Conservation (phyloP, 495 filamentous ascomycete species). For the Beverwykella pulmonaria region DNA sequence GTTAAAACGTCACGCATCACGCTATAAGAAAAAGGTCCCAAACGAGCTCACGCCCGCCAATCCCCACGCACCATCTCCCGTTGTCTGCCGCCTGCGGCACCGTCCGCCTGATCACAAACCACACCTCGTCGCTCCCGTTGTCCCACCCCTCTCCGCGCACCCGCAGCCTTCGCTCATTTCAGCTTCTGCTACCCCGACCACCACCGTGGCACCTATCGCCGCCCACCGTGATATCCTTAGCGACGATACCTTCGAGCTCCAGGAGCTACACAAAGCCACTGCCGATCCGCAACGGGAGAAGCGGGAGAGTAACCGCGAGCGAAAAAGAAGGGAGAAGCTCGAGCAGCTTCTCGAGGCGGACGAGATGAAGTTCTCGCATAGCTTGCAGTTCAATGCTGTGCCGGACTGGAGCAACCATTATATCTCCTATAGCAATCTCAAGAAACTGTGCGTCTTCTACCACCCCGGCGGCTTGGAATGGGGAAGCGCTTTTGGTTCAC, state of each 20-base stretch:
- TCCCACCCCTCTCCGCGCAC: background rate
- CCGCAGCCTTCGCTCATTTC: background rate
- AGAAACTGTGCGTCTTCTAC: slow-evolving; percentile 78
- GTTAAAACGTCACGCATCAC: background rate
- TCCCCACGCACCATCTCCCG: background rate
- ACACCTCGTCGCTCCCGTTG: background rate
- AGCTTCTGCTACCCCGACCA: background rate
- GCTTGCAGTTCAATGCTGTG: slow-evolving; percentile 98
- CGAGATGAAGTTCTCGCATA: slow-evolving; percentile 99
- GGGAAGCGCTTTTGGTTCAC: background rate
- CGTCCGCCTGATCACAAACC: background rate
- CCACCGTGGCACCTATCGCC: slow-evolving; percentile 6
- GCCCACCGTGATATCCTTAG: background rate
- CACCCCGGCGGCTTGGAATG: background rate
- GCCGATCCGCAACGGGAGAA: background rate
- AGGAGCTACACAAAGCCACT: slow-evolving; percentile 23
- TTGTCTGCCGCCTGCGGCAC: background rate
- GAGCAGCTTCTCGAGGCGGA: slow-evolving; percentile 54
- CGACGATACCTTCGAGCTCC: slow-evolving; percentile 32
- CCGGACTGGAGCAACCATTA: slow-evolving; percentile 98
- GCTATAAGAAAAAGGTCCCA: background rate
- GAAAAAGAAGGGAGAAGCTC: slow-evolving; percentile 47
- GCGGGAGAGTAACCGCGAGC: slow-evolving; percentile 26
- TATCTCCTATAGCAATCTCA: slow-evolving; percentile 96
- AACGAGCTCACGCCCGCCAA: background rate